These are phyloP conservation scores for Pestalotiopsis sp. DNA, from an alignment of 2,329 filamentous ascomycete genomes.

Conservation along the genomic window DNA sequence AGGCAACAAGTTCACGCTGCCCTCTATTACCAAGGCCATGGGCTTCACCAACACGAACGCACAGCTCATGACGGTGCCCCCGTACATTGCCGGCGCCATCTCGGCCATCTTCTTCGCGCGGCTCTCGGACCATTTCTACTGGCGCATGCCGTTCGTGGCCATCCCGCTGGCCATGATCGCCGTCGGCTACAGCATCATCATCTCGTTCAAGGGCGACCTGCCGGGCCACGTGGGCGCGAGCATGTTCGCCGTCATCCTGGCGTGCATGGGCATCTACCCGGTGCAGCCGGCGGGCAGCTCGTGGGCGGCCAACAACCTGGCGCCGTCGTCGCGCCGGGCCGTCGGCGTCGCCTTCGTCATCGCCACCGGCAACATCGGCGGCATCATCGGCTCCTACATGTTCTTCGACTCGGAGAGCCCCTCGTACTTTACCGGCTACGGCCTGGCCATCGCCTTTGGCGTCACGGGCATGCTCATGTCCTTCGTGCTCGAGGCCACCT, in stretches of 20 bases:
- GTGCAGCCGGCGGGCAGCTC: conserved; percentile 63
- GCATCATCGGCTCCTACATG: conserved; percentile 41
- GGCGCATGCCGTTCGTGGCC: conserved; percentile 70
- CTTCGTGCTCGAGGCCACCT: conserved; percentile 27
- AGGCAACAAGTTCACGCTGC: conserved; percentile 30
- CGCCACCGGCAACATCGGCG: conserved; percentile 40
- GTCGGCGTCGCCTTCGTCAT: conserved; percentile 41
- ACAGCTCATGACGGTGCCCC: conserved; percentile 58
- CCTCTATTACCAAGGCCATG: conserved; percentile 37
- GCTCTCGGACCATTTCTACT: conserved; percentile 65
- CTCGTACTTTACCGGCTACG: conserved; percentile 35
- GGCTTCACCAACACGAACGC: conserved; percentile 34
- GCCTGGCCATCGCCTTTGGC: conserved; percentile 33
- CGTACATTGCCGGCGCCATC: conserved; percentile 62
- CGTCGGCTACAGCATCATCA: conserved; percentile 56
- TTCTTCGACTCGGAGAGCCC: conserved; percentile 36
- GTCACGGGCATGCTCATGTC: conserved; percentile 29
- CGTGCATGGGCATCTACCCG: conserved; percentile 71
- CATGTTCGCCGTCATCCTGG: conserved; percentile 70
- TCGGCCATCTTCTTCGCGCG: conserved; percentile 66
- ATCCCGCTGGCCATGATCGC: conserved; percentile 59
- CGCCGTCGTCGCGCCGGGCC: conserved; percentile 32
- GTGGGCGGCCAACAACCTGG: conserved; percentile 71
- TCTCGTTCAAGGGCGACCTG: conserved; percentile 59
- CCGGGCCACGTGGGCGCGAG: conserved; percentile 49